Conservation (phyloP, 148 eudicot species). For the Arctostaphylos glauca region DNA sequence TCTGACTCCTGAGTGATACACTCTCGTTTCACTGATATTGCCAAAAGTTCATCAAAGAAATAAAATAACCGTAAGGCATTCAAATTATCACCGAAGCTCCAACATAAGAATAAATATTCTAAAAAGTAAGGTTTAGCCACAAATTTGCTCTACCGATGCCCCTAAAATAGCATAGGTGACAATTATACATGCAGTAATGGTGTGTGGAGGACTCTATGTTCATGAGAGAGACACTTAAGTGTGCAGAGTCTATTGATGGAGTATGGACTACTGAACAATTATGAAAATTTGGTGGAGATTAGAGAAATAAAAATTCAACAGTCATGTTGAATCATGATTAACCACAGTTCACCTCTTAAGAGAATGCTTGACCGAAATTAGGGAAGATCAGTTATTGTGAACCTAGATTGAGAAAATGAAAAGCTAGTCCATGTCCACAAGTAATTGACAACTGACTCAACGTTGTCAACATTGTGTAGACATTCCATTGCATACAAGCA, state of each 20-base stretch:
- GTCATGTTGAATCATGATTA: neutral
- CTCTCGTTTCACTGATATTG: slow-evolving; percentile 8
- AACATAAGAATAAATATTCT: neutral
- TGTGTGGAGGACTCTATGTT: neutral
- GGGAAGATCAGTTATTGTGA: neutral
- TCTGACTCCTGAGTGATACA: slow-evolving; percentile 5
- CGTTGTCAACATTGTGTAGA: neutral
- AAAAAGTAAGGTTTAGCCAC: neutral
- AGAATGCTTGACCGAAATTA: neutral
- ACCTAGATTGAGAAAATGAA: neutral
- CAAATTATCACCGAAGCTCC: neutral
- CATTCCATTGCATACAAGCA: neutral
- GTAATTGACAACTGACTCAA: neutral
- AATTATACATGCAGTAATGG: neutral
- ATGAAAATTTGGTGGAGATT: neutral
- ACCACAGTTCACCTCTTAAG: neutral
- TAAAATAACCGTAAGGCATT: neutral
- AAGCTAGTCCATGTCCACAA: neutral
- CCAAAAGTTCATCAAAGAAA: slow-evolving; percentile 7
- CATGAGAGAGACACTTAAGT: neutral
- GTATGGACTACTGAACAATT: neutral
- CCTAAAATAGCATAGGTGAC: neutral
- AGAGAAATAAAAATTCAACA: neutral
- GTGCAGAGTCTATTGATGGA: neutral
- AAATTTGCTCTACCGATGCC: neutral